Conservation (phyloP, 2,329 filamentous ascomycete species). For the Gremmenia infestans region DNA sequence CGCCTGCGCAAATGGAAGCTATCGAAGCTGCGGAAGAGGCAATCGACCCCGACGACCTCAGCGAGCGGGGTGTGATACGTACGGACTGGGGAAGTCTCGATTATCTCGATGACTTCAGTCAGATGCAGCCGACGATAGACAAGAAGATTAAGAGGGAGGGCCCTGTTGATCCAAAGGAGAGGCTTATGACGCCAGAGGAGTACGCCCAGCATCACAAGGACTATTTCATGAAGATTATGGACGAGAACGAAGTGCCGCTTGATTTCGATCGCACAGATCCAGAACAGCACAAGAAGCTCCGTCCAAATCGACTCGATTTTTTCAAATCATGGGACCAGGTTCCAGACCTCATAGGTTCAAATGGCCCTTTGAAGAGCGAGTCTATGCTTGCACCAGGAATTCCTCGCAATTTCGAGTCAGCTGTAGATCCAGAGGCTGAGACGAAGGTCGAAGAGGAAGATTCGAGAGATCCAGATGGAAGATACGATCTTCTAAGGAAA, state of each 20-base stretch:
- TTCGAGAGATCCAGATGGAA: conserved; percentile 31
- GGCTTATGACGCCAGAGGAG: conserved; percentile 58
- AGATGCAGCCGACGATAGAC: conserved; percentile 74
- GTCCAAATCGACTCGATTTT: conserved; percentile 17
- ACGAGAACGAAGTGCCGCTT: conserved; percentile 10
- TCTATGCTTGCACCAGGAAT: conserved; percentile 22
- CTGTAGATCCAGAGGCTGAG: conserved; percentile 7
- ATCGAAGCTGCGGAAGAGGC: conserved; percentile 76
- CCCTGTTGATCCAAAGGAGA: conserved; percentile 31
- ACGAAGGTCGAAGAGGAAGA: conserved; percentile 21
- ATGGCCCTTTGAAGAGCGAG: conserved; percentile 19
- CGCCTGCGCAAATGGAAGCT: conserved; percentile 73
- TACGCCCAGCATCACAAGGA: conserved; percentile 53
- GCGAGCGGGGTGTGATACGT: conserved; percentile 66
- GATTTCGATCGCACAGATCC: conserved; percentile 8
- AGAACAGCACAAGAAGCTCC: conserved; percentile 1
- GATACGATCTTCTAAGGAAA: conserved; percentile 35
- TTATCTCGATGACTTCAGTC: conserved; percentile 80
- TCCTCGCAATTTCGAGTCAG: conserved; percentile 17
- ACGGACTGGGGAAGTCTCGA: conserved; percentile 66
- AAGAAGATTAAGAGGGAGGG: conserved; percentile 46
- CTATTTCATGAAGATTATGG: conserved; percentile 31
- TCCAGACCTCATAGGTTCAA: conserved; percentile 19
- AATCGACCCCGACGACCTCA: conserved; percentile 69
- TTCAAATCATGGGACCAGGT: conserved; percentile 20